These are phyloP conservation scores for Blastobotrys terrestris DNA, from an alignment of 805 yeast genomes.

Conservation along the genomic window DNA sequence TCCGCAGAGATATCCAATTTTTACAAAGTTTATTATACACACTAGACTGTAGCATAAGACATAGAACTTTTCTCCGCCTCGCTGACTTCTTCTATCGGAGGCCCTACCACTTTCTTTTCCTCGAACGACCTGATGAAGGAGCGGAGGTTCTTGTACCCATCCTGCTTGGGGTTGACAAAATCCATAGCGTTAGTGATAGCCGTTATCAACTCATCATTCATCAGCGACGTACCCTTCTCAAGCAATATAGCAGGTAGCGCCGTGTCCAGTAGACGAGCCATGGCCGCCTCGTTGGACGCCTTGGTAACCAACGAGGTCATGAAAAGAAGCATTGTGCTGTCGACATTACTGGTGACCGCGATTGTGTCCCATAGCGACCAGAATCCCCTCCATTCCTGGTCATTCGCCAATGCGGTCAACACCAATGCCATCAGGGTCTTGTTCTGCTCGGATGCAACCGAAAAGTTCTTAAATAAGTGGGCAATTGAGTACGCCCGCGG, in stretches of 20 bases:
- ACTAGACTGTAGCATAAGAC: neutral
- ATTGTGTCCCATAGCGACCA: slow-evolving; percentile 28
- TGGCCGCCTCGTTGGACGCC: slow-evolving; percentile 24
- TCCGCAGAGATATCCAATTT: too few species aligned
- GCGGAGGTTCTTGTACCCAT: slow-evolving; percentile 16
- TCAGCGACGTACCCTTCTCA: neutral
- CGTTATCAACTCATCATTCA: slow-evolving; percentile 12
- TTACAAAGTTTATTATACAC: neutral
- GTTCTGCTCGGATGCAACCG: slow-evolving; percentile 4
- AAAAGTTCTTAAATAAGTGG: slow-evolving; percentile 9
- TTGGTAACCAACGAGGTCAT: slow-evolving; percentile 27
- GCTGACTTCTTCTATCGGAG: neutral
- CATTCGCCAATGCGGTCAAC: slow-evolving; percentile 26
- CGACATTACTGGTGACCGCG: slow-evolving; percentile 13
- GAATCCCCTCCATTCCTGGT: slow-evolving; percentile 23
- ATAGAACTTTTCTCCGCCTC: neutral
- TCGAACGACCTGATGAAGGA: neutral
- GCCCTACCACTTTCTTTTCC: neutral
- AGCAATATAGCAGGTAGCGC: slow-evolving; percentile 18
- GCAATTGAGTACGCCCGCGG: slow-evolving; percentile 11
- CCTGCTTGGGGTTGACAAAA: slow-evolving; percentile 18
- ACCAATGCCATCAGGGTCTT: slow-evolving; percentile 19
- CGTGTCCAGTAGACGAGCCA: slow-evolving; percentile 19
- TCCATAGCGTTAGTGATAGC: slow-evolving; percentile 17
- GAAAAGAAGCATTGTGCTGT: slow-evolving; percentile 17